Evolutionary conservation across 768 basidiomycete species (phyloP).

Genomic region (Leccinum ochraceum): DNA sequence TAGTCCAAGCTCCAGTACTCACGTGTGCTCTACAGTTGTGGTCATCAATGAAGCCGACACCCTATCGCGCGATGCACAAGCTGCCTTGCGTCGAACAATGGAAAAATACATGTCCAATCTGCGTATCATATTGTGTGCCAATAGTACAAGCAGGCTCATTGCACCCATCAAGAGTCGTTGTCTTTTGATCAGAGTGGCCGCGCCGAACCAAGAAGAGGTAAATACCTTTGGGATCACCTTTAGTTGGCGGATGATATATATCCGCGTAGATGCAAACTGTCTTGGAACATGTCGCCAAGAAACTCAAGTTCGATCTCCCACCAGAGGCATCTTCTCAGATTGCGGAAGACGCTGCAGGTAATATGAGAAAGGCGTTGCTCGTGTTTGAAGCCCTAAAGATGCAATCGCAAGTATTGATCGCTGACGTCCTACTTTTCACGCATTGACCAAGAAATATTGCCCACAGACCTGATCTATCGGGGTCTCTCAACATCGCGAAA

Average conservation of each 20-base stretch:
- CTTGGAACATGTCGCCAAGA: constrained; percentile 74
- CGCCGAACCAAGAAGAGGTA: constrained; percentile 79
- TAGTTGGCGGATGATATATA: constrained; percentile 3
- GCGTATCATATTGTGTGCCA: constrained; percentile 94
- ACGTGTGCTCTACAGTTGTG: constrained; percentile 61
- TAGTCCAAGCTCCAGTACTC: neutral
- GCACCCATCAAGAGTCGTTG: constrained; percentile 97
- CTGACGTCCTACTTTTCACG: neutral
- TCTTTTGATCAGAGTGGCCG: constrained; percentile 89
- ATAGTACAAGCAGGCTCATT: constrained; percentile 93
- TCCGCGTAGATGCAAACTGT: constrained; percentile 72
- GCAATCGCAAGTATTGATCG: constrained; percentile 72
- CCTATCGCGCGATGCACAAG: constrained; percentile 93
- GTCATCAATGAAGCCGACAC: constrained; percentile 98
- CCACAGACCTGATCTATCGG: constrained; percentile 76
- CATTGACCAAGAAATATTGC: constrained; percentile 2
- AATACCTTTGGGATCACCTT: constrained; percentile 12
- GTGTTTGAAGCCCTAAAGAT: constrained; percentile 95
- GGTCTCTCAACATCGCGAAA: constrained; percentile 81
- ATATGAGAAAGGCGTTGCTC: constrained; percentile 91
- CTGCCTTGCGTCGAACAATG: constrained; percentile 96
- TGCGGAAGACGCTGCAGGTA: constrained; percentile 79
- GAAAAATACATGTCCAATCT: constrained; percentile 99
- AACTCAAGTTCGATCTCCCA: constrained; percentile 81
- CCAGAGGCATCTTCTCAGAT: constrained; percentile 74